Evolutionary conservation across 2,329 filamentous ascomycete species (phyloP), one percentile per base, ranked within the genome.

Genomic region (Thermothelomyces thermophilus): DNA sequence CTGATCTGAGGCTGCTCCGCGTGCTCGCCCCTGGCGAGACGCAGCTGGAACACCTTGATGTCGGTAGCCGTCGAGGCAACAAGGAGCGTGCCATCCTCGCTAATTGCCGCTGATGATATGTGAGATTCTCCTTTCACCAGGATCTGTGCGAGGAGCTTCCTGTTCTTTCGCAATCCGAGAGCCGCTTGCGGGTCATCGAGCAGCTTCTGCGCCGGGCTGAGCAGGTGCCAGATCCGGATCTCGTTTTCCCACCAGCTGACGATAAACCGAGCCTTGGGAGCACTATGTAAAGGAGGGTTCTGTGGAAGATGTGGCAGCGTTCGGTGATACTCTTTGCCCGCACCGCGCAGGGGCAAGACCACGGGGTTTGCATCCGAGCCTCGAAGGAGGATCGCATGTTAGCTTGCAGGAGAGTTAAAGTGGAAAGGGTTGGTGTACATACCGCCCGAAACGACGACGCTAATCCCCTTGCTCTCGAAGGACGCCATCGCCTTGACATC

Each of bases 401-500:
- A 54, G 43, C 40, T 31, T 43, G 22, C 35, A 11, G 44, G 13
- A 11, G 7, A 14, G 19, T n/a, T n/a, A 35, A 35, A 13, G 31
- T 13, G 11, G 11, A 14, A 34, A 6, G 6, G 22, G n/a, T n/a
- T 9, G 43, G 33, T 26, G 41, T 52, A 65, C 75, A 68, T 73
- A 87, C 90, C 93, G 79, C 93, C 93, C 56, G 91, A 94, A 14
- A 95, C 87, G 10, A 95, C 75, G 48, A 97, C 82, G 62, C 89
- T 97, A 63, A 95, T 80, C 43, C 82, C 82, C 44, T 79, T 83
- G 46, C 84, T 84, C 67, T 98, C 93, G 57, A 91, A 97, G 0
- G 87, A 83, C 30, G 90, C 87, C 81, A 97, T 87, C 1, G 89
- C 81, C 71, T 97, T 97, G 61, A 97, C 90, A 70, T 98, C 93